Evolutionary conservation across 768 basidiomycete species (phyloP).

Genomic region (Gymnopilus junonius): DNA sequence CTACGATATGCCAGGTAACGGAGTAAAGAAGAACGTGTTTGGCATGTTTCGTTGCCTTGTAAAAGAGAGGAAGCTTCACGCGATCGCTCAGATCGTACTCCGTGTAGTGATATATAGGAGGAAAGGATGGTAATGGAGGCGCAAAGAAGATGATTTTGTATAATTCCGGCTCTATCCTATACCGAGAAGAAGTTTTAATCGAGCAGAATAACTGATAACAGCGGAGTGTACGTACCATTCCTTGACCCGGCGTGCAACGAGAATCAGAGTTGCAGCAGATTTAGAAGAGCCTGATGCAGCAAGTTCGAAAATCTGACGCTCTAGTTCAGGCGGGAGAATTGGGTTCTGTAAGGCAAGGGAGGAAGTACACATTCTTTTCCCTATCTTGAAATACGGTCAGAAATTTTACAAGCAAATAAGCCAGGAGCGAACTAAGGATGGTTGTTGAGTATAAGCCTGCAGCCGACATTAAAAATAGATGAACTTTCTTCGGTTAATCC

Average conservation of each 20-base stretch:
- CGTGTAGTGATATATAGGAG: background rate
- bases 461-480: too few relatives aligned
- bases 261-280: background rate
- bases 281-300: background rate
- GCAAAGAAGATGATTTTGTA: background rate
- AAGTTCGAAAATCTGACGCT: background rate
- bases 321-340: too few relatives aligned
- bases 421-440: too few relatives aligned
- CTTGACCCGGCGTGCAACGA: background rate
- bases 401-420: too few relatives aligned
- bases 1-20: background rate
- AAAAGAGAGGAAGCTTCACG: background rate
- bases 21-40: background rate
- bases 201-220: background rate
- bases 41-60: background rate
- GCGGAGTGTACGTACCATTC: background rate
- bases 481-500: too few relatives aligned
- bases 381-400: too few relatives aligned
- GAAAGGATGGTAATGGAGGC: background rate
- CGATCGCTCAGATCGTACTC: background rate
- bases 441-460: too few relatives aligned
- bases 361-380: too few relatives aligned
- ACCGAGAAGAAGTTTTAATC: background rate
- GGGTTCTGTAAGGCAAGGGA: too few relatives aligned
- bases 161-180: background rate